Evolutionary conservation across 2,329 filamentous ascomycete species (phyloP).

Genomic region (Aspergillus brunneoviolaceus): DNA sequence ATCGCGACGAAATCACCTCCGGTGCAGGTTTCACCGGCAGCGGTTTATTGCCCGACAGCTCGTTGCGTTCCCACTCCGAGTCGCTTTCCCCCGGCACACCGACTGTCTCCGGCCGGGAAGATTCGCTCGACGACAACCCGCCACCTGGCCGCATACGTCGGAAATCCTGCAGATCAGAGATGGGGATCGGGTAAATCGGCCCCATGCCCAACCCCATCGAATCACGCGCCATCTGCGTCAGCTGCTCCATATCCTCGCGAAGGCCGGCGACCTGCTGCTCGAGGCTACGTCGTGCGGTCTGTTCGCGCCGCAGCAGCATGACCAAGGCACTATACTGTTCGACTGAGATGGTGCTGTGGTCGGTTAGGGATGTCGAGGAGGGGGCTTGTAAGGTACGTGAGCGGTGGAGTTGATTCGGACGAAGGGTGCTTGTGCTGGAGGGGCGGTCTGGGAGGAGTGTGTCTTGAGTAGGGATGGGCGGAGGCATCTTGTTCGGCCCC

Average conservation of each 20-base stretch:
- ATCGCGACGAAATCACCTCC: conserved; percentile 26
- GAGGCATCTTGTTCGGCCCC: conserved; percentile 3
- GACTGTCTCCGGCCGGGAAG: conserved; percentile 18
- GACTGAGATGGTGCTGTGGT: conserved; percentile 40
- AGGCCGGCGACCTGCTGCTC: conserved; percentile 46
- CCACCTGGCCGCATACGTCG: conserved; percentile 29
- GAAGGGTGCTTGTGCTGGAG: conserved; percentile 32
- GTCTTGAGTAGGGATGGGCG: conserved; percentile 3
- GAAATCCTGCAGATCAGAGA: conserved; percentile 33
- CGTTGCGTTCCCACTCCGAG: conserved; percentile 26
- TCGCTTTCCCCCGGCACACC: conserved; percentile 25
- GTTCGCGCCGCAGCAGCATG: conserved; percentile 47
- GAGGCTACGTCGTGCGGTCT: conserved; percentile 46
- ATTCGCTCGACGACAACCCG: conserved; percentile 19
- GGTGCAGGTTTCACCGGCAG: not conserved
- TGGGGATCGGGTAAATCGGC: conserved; percentile 35
- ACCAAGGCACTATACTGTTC: conserved; percentile 50
- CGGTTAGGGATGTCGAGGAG: conserved; percentile 33
- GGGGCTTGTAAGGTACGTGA: conserved; percentile 26
- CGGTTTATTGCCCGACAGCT: conserved; percentile 17
- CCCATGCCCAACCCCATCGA: conserved; percentile 34
- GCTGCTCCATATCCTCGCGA: conserved; percentile 41
- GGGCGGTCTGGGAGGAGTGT: conserved; percentile 23
- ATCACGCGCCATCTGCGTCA: conserved; percentile 33
- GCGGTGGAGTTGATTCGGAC: conserved; percentile 32